Percentiles rank a stretch among this genome's conserved stretches.
Evolutionary conservation across 805 yeast genomes (phyloP).

Genomic region (Ogataea populi-albae): DNA sequence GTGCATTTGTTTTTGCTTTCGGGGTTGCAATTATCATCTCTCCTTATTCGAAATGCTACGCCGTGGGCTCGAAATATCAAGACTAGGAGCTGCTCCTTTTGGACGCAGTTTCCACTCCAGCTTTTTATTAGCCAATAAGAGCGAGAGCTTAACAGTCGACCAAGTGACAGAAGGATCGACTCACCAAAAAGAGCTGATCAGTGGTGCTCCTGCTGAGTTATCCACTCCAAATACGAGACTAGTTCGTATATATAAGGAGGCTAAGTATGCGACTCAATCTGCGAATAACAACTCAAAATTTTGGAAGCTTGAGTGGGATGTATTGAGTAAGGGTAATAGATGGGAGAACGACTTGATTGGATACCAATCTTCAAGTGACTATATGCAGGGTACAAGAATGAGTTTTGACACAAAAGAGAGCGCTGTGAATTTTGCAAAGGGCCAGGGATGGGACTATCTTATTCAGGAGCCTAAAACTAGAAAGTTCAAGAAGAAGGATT

Average conservation of each 20-base stretch:
- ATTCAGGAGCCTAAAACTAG: slow-evolving; percentile 79
- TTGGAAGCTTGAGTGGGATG: slow-evolving; percentile 87
- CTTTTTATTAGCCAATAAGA: neutral
- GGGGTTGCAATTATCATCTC: too few species aligned
- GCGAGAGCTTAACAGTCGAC: neutral
- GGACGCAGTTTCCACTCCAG: neutral
- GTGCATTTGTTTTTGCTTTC: too few species aligned
- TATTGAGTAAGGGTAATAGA: slow-evolving; percentile 68
- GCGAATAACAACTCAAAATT: slow-evolving; percentile 49
- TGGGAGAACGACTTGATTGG: slow-evolving; percentile 93
- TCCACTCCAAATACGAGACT: slow-evolving; percentile 49
- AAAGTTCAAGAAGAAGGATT: slow-evolving; percentile 70
- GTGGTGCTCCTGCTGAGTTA: slow-evolving; percentile 77
- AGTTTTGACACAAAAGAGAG: slow-evolving; percentile 73
- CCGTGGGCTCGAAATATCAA: too few species aligned
- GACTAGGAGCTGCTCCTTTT: slow-evolving; percentile 1
- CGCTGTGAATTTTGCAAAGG: slow-evolving; percentile 74
- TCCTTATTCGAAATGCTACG: too few species aligned
- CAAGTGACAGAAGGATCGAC: slow-evolving; percentile 11
- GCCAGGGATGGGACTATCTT: slow-evolving; percentile 83
- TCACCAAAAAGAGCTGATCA: slow-evolving; percentile 50
- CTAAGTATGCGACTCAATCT: slow-evolving; percentile 81
- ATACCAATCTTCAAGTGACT: slow-evolving; percentile 75
- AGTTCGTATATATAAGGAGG: slow-evolving; percentile 72
- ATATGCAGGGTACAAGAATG: slow-evolving; percentile 76